A percentile compares a stretch with the other conserved stretches of the same genome.
Conservation (phyloP, 2,329 filamentous ascomycete species). For the Fusarium veterinarium region DNA sequence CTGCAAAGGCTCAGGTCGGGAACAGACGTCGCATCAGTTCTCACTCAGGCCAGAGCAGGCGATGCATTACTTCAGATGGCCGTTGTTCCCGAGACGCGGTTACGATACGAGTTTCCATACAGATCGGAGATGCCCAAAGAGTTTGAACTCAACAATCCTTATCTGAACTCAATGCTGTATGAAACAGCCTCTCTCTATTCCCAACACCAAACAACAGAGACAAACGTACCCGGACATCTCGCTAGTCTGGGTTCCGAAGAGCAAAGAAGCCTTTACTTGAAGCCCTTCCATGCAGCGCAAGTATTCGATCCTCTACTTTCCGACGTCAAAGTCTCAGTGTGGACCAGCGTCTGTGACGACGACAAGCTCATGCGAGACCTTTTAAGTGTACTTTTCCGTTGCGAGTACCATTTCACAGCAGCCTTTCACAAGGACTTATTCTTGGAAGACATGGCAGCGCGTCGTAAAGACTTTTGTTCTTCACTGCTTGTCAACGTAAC, state of each 20-base stretch:
- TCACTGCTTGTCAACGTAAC: conserved; percentile 53
- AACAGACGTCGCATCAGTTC: conserved; percentile 45
- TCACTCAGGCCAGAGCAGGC: conserved; percentile 51
- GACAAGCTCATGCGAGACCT: conserved; percentile 51
- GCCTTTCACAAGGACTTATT: conserved; percentile 55
- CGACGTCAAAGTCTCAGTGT: conserved; percentile 47
- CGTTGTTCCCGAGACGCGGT: conserved; percentile 51
- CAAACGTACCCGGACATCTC: neutral
- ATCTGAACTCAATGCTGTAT: conserved; percentile 44
- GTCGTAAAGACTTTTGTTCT: conserved; percentile 51
- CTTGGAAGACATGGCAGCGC: conserved; percentile 52
- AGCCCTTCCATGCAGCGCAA: conserved; percentile 52
- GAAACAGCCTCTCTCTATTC: conserved; percentile 35
- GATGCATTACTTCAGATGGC: conserved; percentile 54
- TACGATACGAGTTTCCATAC: conserved; percentile 56
- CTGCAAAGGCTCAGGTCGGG: conserved; percentile 52
- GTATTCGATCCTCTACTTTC: conserved; percentile 50
- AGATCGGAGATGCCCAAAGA: conserved; percentile 34
- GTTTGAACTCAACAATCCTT: conserved; percentile 38
- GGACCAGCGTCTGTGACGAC: conserved; percentile 52
- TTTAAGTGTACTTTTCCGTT: conserved; percentile 44
- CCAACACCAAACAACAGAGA: neutral
- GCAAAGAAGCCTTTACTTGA: conserved; percentile 45
- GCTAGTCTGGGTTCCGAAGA: conserved; percentile 6
- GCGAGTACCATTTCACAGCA: conserved; percentile 52